Evolutionary conservation across 1,139 yeast genomes (phyloP).

Genomic region (Ogataea hybrid): DNA sequence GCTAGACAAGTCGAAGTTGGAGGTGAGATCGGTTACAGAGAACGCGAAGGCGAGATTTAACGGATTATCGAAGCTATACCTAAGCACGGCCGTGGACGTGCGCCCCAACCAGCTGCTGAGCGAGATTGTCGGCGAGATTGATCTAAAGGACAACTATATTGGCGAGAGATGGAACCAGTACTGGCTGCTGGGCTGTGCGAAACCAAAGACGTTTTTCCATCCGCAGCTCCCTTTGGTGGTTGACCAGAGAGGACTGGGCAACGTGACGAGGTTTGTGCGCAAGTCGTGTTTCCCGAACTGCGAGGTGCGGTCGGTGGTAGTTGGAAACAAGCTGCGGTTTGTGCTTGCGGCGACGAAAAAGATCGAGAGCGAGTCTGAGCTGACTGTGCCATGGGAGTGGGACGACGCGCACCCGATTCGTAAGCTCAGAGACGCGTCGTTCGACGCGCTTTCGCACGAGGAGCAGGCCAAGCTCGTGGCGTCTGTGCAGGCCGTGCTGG

Average conservation of each 20-base stretch:
- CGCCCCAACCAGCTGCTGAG: slow-evolving; percentile 53
- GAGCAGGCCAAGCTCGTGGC: slow-evolving; percentile 56
- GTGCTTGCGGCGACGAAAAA: slow-evolving; percentile 57
- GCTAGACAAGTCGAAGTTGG: slow-evolving; percentile 17
- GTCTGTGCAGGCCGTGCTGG: slow-evolving; percentile 58
- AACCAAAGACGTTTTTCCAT: slow-evolving; percentile 67
- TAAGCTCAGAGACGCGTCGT: slow-evolving; percentile 44
- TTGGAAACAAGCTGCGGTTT: slow-evolving; percentile 50
- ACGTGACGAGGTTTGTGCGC: slow-evolving; percentile 70
- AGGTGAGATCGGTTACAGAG: slow-evolving; percentile 48
- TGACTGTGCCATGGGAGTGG: slow-evolving; percentile 89
- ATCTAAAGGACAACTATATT: slow-evolving; percentile 59
- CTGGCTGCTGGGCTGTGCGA: slow-evolving; percentile 77
- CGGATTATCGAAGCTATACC: slow-evolving; percentile 70
- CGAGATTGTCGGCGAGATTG: slow-evolving; percentile 75
- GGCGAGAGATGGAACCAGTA: slow-evolving; percentile 73
- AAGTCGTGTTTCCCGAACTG: slow-evolving; percentile 80
- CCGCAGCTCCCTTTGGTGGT: slow-evolving; percentile 57
- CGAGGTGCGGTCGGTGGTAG: slow-evolving; percentile 51
- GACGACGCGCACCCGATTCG: slow-evolving; percentile 73
- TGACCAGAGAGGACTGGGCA: slow-evolving; percentile 81
- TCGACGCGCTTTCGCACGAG: slow-evolving; percentile 47
- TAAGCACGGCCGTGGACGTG: slow-evolving; percentile 47
- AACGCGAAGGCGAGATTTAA: slow-evolving; percentile 61
- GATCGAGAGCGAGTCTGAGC: slow-evolving; percentile 61